Percentiles rank a stretch among this genome's conserved stretches.
These are phyloP conservation scores for Mucor irregularis DNA, from an alignment of 371 early-diverging fungal species.

Conservation along the genomic window DNA sequence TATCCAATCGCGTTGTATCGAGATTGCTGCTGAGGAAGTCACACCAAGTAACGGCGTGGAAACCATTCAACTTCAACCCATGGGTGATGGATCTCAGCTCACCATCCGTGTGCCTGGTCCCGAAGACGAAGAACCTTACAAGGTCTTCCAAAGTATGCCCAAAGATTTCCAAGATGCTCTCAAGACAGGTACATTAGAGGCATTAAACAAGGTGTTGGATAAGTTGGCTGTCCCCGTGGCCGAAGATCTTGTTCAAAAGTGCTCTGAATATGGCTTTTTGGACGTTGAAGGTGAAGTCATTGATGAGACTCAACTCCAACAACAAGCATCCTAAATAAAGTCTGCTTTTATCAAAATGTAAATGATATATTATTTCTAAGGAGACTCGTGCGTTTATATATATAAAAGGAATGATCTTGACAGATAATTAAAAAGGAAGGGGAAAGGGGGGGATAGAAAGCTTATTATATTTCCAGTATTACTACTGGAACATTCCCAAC, in stretches of 20 bases:
- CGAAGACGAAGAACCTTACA: conserved; percentile 52
- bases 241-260: conserved; percentile 70
- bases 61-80: conserved; percentile 73
- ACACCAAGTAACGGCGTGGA: conserved; percentile 63
- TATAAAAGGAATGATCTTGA: too few species aligned
- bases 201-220: conserved; percentile 80
- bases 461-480: too few species aligned
- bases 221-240: conserved; percentile 70
- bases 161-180: conserved; percentile 76
- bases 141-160: conserved; percentile 74
- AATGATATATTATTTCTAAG: too few species aligned
- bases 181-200: conserved; percentile 72
- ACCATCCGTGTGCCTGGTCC: conserved; percentile 43
- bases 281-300: conserved; percentile 61
- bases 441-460: too few species aligned
- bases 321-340: not conserved
- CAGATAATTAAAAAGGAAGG: too few species aligned
- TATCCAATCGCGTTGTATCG: conserved; percentile 76
- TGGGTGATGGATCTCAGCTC: conserved; percentile 63
- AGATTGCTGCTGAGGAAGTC: conserved; percentile 61
- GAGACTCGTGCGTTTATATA: too few species aligned
- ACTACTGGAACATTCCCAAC: not conserved
- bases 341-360: not conserved
- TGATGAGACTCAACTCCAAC: conserved; percentile 36
- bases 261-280: conserved; percentile 76